phyloP scores from a whole-genome alignment of 2,329 filamentous ascomycete genomes.

The Aspergillus fijiensis region DNA sequence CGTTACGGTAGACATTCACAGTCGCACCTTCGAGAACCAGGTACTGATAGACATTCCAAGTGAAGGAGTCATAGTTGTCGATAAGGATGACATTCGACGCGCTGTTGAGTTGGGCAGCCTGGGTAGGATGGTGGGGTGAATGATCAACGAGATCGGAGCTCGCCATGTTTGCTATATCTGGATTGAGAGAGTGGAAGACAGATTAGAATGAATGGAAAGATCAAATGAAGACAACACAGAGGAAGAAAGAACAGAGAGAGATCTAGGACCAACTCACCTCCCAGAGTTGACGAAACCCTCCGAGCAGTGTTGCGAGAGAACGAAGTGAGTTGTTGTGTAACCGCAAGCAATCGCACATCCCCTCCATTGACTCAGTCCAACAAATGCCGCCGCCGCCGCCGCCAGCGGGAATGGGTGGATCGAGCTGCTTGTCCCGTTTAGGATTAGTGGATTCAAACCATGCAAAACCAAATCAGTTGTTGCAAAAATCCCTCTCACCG shows the following conservation, averaged over 20 bases:
- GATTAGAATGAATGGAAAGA: background rate
- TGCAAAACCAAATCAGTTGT: constrained; percentile 13
- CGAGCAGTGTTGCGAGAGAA: background rate
- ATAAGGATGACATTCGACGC: constrained; percentile 92
- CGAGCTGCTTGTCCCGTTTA: background rate
- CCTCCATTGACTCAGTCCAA: background rate
- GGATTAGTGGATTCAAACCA: background rate
- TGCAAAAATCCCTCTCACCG: constrained; percentile 29
- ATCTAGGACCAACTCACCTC: background rate
- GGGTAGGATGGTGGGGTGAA: constrained; percentile 75
- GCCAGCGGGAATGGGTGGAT: background rate
- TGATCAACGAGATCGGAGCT: constrained; percentile 65
- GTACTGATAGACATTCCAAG: constrained; percentile 99
- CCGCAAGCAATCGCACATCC: background rate
- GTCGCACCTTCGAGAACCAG: constrained; percentile 91
- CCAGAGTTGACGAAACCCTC: background rate
- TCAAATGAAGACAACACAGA: background rate
- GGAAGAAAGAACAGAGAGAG: background rate
- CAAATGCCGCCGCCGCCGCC: background rate
- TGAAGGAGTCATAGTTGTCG: constrained; percentile 99
- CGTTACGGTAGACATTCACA: constrained; percentile 88
- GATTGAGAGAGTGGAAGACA: constrained; percentile 29
- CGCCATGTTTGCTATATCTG: constrained; percentile 34
- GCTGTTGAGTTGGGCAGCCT: constrained; percentile 68
- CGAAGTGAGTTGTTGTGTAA: background rate